A percentile compares a stretch with the other conserved stretches of the same genome.
phyloP scores from a whole-genome alignment of 306 rosid species.

The Fragaria ananassa region DNA sequence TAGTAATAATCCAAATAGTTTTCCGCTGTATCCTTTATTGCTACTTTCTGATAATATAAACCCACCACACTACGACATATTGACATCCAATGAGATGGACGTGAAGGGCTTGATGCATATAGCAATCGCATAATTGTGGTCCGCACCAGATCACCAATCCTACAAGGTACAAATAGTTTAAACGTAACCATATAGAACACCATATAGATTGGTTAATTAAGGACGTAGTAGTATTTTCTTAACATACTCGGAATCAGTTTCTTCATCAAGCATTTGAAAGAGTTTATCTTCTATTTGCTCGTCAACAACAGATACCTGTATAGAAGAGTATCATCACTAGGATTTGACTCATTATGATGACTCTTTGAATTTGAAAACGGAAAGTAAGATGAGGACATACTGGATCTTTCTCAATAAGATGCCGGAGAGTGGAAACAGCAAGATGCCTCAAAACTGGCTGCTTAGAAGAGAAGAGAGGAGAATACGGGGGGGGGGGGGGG shows the following conservation, averaged over 20 bases:
- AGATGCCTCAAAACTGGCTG: conserved; percentile 96
- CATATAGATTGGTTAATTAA: conserved; percentile 1
- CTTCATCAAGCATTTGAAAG: conserved; percentile 95
- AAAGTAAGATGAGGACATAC: conserved; percentile 41
- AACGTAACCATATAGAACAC: background rate
- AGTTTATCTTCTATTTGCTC: conserved; percentile 89
- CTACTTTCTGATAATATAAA: background rate
- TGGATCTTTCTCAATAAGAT: conserved; percentile 93
- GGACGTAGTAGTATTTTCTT: conserved; percentile 13
- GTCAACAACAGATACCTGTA: conserved; percentile 71
- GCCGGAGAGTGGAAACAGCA: conserved; percentile 88
- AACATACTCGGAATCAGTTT: conserved; percentile 91
- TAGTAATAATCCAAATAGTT: background rate
- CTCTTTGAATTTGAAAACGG: conserved; percentile 15
- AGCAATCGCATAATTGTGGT: conserved; percentile 85
- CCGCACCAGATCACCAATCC: conserved; percentile 75
- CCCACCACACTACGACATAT: conserved; percentile 87
- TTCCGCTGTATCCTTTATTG: too few species aligned
- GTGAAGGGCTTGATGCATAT: conserved; percentile 79
- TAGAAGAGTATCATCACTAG: conserved; percentile 31
- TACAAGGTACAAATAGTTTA: conserved; percentile 27
- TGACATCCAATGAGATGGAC: conserved; percentile 89
- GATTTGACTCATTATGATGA: conserved; percentile 16
- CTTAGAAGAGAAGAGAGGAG: conserved; percentile 13
- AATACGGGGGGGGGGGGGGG: background rate